Evolutionary conservation across 441 rosid genomes (phyloP), one percentile per base, ranked within the genome.

Genomic region (Erodium texanum): DNA sequence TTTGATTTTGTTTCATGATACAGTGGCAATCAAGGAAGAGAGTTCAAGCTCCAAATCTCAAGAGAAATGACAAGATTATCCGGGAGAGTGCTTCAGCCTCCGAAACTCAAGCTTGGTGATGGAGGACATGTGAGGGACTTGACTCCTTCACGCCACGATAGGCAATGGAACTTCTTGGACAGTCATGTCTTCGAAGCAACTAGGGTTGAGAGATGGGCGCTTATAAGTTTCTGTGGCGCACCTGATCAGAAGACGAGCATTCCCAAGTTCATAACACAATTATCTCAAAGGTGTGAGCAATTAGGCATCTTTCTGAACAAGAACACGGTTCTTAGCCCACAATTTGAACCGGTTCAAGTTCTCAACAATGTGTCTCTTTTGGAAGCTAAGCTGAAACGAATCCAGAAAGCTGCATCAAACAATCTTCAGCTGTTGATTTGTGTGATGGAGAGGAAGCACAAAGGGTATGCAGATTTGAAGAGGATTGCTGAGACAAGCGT

Each of bases 361-460:
- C 99, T 93, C 68, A 89, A 83, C 80, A 91, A 84, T 74, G 86
- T 88, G 18, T 41, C 85, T 15, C 81, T 84, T 71, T 76, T 93
- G 64, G 97, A 90, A 68, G 74, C 87, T 4, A 89, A 89, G 71
- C 92, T 90, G 56, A 93, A 80, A 85, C 84, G 80, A 71, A 84
- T 90, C 76, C 87, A 82, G 63, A 80, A 75, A 74, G 85, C 89
- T 0, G 87, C 94, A 4, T 82, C 82, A 3, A 82, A 80, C 81
- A 80, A 82, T 73, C 96, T 90, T 62, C 96, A 90, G 83, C 79
- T 93, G 62, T 85, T 93, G 32, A 73, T 93, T 48, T 90, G 97
- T 68, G 69, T 93, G 68, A 90, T 93, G 99, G 99, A 93, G 84
- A 89, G 82, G 69, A 90, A 90, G 72, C 99, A 93, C 78, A 86